Evolutionary conservation across 208 protist species (phyloP), one percentile per base, ranked within the genome.

Genomic region (Novymonas esmeraldas): DNA sequence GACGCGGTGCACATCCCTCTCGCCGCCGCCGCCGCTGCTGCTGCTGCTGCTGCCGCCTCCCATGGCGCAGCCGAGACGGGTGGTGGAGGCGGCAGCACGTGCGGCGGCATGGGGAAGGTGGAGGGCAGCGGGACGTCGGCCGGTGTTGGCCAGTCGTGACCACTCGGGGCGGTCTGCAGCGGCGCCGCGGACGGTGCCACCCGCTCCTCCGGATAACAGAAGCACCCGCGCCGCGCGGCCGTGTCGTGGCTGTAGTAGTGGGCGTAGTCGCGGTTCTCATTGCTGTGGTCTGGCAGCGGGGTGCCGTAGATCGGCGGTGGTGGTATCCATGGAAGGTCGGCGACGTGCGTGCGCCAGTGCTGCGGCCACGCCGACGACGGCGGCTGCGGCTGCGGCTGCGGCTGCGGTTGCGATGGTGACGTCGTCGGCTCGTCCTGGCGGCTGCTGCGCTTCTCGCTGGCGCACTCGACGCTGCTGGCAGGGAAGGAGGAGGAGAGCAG

Each of bases 51-150:
- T 13, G 7, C 10, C 62, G 60, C 65, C 34, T 59, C 46, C 9
- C 69, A 63, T 13, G 69, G 58, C 22, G 48, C 28, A 20, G 68
- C 58, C n/a, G n/a, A 10, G 51, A 65, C 38, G 52, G 59, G 20
- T 57, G 31, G 22, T 50, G 56, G 46, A 31, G 24, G 55, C n/a
- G 67, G 59, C 56, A 80, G 58, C 14, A 75, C 39, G 13, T 51
- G 51, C 22, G 81, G 85, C 2, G 85, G 82, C 61, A 85, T 66
- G 4, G 86, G 87, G 59, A 93, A 90, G 11, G 48, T 50, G 6
- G 84, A 85, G 2, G 87, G 87, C 51, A 93, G 50, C 7, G 84
- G 84, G 31, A 93, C 58, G 48, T 90, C 84, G n/a, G 66, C 58
- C 5, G 84, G 84, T 6, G 61, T 70, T 18, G 87, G 87, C 87